A percentile compares a stretch with the other conserved stretches of the same genome.
Evolutionary conservation across 139 green algal genomes (phyloP).

Genomic region (Ettlia oleoabundans): DNA sequence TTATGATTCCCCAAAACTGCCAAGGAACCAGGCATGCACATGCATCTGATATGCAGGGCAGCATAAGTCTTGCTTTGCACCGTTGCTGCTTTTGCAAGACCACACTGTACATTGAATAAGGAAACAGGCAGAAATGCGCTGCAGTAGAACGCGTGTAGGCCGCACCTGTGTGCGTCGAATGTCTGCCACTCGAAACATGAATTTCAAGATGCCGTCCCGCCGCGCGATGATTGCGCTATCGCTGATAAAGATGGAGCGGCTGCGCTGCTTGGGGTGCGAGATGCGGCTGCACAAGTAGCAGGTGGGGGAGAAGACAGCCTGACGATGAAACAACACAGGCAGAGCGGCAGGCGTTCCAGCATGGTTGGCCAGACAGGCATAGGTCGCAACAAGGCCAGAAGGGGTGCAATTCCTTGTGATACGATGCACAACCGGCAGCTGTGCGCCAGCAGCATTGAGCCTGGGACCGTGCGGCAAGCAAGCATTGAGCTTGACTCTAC

Average conservation of each 20-base stretch:
- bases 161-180: conserved; percentile 61
- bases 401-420: neutral
- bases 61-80: too few relatives aligned
- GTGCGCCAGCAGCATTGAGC: neutral
- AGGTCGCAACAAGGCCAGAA: neutral
- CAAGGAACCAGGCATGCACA: too few relatives aligned
- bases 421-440: neutral
- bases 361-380: neutral
- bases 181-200: conserved; percentile 93
- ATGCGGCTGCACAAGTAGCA: conserved; percentile 52
- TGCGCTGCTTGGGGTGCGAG: conserved; percentile 81
- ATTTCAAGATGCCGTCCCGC: conserved; percentile 89
- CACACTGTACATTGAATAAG: too few relatives aligned
- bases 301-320: neutral
- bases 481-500: too few relatives aligned
- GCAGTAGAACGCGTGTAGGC: too few relatives aligned
- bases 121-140: too few relatives aligned
- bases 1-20: too few relatives aligned
- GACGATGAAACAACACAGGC: neutral
- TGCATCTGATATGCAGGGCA: too few relatives aligned
- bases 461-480: too few relatives aligned
- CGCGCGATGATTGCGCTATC: conserved; percentile 79
- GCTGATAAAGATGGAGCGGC: conserved; percentile 85
- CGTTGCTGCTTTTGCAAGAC: too few relatives aligned
- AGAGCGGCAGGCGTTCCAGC: too few relatives aligned